phyloP scores from a whole-genome alignment of 257 asterid species.

The Lavandula angustifolia region DNA sequence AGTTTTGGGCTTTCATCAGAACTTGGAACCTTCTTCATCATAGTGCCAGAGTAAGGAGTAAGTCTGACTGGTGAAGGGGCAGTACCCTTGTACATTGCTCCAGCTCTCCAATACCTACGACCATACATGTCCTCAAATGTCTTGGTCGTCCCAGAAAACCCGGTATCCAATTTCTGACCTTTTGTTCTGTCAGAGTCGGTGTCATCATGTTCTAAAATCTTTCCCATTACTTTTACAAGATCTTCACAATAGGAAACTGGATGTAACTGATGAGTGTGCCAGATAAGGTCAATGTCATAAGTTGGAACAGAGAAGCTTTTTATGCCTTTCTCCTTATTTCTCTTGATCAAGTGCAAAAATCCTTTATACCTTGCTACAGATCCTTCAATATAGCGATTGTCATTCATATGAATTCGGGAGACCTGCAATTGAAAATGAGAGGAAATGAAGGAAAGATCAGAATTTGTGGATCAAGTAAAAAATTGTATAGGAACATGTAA shows the following conservation, averaged over 20 bases:
- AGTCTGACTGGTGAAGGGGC: conserved; percentile 71
- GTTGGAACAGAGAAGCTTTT: conserved; percentile 95
- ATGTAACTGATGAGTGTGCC: conserved; percentile 97
- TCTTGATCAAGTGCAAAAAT: conserved; percentile 81
- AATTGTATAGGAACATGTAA: neutral
- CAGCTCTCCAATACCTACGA: conserved; percentile 88
- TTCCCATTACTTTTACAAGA: conserved; percentile 70
- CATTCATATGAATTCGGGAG: conserved; percentile 60
- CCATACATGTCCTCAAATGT: conserved; percentile 84
- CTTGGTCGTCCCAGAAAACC: conserved; percentile 78
- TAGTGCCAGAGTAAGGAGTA: conserved; percentile 46
- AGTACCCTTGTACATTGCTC: conserved; percentile 86
- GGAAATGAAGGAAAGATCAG: neutral
- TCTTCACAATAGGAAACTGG: conserved; percentile 81
- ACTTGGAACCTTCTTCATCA: conserved; percentile 40
- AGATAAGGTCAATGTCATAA: conserved; percentile 91
- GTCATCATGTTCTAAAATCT: conserved; percentile 86
- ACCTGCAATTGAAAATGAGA: conserved; percentile 48
- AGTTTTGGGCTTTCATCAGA: conserved; percentile 42
- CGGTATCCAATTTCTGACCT: conserved; percentile 85
- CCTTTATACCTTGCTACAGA: conserved; percentile 96
- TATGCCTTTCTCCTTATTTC: conserved; percentile 69
- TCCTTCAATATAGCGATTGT: conserved; percentile 64
- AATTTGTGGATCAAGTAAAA: neutral
- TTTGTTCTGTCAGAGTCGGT: conserved; percentile 91